These are phyloP conservation scores for Kodamaea plutei DNA, from an alignment of 1,139 yeast species.

Conservation along the genomic window DNA sequence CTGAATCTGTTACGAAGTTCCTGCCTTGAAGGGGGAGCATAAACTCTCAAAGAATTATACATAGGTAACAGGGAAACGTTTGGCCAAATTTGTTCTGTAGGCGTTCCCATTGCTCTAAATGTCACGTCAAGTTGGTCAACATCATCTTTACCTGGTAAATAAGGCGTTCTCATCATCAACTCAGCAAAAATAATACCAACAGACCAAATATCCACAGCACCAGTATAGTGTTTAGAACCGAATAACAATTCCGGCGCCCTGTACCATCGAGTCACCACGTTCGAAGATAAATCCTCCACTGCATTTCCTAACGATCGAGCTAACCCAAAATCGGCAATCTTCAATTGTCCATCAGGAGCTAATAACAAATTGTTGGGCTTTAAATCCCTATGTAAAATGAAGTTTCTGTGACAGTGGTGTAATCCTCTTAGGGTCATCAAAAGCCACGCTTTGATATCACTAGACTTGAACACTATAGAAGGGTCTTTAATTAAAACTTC, in stretches of 20 bases:
- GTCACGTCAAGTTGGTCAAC: conserved; percentile 86
- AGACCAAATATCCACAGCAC: conserved; percentile 91
- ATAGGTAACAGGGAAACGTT: conserved; percentile 76
- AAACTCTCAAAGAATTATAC: conserved; percentile 65
- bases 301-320: conserved; percentile 81
- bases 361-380: conserved; percentile 79
- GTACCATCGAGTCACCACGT: conserved; percentile 97
- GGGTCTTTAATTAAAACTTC: conserved; percentile 87
- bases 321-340: conserved; percentile 95
- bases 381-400: conserved; percentile 83
- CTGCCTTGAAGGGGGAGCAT: conserved; percentile 80
- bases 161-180: conserved; percentile 90
- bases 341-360: conserved; percentile 82
- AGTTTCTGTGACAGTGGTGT: conserved; percentile 91
- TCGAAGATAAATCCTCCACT: conserved; percentile 79
- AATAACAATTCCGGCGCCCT: conserved; percentile 89
- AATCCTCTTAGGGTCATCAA: conserved; percentile 91
- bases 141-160: conserved; percentile 89
- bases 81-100: conserved; percentile 91
- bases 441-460: conserved; percentile 91
- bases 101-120: conserved; percentile 92
- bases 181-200: conserved; percentile 96
- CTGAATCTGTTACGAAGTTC: conserved; percentile 81
- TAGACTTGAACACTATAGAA: conserved; percentile 69
- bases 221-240: conserved; percentile 86